Evolutionary conservation across 495 filamentous ascomycete species (phyloP).

Genomic region (Neurospora sp.): DNA sequence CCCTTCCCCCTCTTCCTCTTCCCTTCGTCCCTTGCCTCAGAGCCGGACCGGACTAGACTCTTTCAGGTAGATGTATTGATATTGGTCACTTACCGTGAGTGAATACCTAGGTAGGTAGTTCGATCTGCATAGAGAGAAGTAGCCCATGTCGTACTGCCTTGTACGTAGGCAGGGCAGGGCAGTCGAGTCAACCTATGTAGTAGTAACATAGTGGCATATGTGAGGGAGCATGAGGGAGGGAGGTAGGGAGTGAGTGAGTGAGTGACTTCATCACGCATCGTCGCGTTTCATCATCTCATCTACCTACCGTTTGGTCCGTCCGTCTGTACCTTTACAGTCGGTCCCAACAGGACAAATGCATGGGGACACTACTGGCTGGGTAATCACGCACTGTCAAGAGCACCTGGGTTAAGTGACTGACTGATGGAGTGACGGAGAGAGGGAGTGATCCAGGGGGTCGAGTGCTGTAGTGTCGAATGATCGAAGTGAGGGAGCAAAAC

Average conservation of each 20-base stretch:
- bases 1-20: not conserved
- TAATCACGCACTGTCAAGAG: not conserved
- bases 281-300: not conserved
- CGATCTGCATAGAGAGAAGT: too few species aligned
- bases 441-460: not conserved
- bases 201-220: not conserved
- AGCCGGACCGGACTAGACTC: not conserved
- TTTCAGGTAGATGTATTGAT: not conserved
- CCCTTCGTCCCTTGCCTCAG: not conserved
- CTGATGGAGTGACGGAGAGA: not conserved
- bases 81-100: not conserved
- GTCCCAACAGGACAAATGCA: too few species aligned
- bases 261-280: not conserved
- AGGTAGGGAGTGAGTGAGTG: not conserved
- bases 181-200: too few species aligned
- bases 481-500: not conserved
- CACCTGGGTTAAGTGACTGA: not conserved
- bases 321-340: too few species aligned
- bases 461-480: too few species aligned
- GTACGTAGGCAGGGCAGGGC: too few species aligned
- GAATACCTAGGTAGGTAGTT: not conserved
- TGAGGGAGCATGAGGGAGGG: not conserved
- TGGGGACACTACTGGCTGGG: too few species aligned
- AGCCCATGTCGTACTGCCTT: too few species aligned
- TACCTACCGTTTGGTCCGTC: too few species aligned